Conservation (phyloP, 495 filamentous ascomycete genomes). For the Penicillium paxilli region DNA sequence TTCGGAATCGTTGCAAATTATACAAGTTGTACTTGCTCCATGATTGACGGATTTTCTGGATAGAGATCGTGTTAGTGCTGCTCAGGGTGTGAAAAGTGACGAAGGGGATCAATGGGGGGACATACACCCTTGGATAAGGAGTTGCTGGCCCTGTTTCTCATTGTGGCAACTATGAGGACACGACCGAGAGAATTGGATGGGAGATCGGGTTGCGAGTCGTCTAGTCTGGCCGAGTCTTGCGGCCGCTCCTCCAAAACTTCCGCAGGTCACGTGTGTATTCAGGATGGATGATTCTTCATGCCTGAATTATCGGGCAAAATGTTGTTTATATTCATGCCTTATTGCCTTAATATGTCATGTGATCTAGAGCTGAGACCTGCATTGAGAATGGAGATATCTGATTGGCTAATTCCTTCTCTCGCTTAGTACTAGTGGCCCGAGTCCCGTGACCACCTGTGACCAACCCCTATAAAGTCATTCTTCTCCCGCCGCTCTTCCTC, state of each 20-base stretch:
- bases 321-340: too few relatives aligned
- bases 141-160: conserved; percentile 51
- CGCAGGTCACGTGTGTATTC: conserved; percentile 30
- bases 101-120: conserved; percentile 6
- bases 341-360: too few relatives aligned
- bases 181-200: conserved; percentile 8
- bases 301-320: conserved; percentile 6
- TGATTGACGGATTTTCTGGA: conserved; percentile 88
- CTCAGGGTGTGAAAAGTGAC: background rate
- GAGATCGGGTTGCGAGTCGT: background rate
- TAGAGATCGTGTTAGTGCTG: conserved; percentile 11
- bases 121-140: conserved; percentile 45
- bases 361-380: too few relatives aligned
- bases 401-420: conserved; percentile 15
- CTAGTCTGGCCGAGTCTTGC: conserved; percentile 7
- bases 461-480: conserved; percentile 24
- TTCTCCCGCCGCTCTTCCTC: conserved; percentile 16
- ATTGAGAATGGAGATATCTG: too few relatives aligned
- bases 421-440: conserved; percentile 34
- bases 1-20: conserved; percentile 64
- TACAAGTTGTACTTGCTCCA: conserved; percentile 98
- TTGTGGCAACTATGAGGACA: conserved; percentile 28
- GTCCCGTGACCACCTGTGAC: background rate
- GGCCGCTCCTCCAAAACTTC: conserved; percentile 38
- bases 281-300: too few relatives aligned